Evolutionary conservation across 495 filamentous ascomycete species (phyloP), one percentile per base, ranked within the genome.

Genomic region (Penicillium pulvis): DNA sequence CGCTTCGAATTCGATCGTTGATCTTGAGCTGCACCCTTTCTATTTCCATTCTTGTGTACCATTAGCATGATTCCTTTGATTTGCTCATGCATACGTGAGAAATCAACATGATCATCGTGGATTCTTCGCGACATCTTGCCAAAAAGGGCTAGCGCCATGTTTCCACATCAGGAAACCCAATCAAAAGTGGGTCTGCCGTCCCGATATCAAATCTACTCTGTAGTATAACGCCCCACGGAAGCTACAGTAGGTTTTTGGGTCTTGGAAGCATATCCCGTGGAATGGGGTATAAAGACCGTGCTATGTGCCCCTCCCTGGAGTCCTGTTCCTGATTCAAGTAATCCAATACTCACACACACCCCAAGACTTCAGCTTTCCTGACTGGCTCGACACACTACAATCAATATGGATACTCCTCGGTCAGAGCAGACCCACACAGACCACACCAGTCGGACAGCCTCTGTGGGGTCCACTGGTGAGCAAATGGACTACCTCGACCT

Each of bases 401-500:
- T 62, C 7, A 71, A 26, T 24, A 52, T 52, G 49, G 19, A 52
- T 12, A 52, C 49, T 20, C 19, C 49, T 20, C n/a, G 31, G 14
- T 39, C 49, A 41, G 33, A 41, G 5, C 49, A 41, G 1, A 52
- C 31, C 49, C 33, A 30, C 24, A 31, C 46, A 49, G 46, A 24
- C 14, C 24, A 9, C 7, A 55, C 67, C 4, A 69, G 61, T 28
- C 72, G 68, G 23, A 70, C 67, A 12, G 58, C 62, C 17, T 73
- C 74, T 8, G 12, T 64, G 6, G 68, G 60, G 1, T 68, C 70
- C 9, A 56, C 42, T 6, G 54, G 45, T 33, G 69, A 57, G 12
- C 55, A 60, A 7, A 50, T 61, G 0, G 71, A 75, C 39, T 73
- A 72, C 26, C 48, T 68, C 28, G 66, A 88, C 62, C 77, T 92